Evolutionary conservation across 768 basidiomycete species (phyloP), one percentile per base, ranked within the genome.

Genomic region (Trametes cingulata): DNA sequence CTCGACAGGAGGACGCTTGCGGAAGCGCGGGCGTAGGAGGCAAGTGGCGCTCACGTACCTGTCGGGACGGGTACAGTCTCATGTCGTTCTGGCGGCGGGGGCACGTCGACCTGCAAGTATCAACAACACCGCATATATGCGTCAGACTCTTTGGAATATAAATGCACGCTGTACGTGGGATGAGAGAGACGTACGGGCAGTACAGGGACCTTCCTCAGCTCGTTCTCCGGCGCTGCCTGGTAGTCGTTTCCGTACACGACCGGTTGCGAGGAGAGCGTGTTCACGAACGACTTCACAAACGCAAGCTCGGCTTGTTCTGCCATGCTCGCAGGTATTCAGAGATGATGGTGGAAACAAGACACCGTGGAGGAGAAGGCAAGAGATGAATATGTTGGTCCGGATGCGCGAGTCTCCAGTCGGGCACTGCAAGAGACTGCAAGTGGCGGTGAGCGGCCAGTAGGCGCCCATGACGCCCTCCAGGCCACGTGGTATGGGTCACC

Each of bases 221-320:
- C 83, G 61, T 85, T 78, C 53, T 84, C 75, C 0, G 84, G 82
- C 0, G 86, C 85, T 52, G 90, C 86, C 72, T 89, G 88, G 73
- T 90, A 92, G 73, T 91, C 86, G 73, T 93, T 84, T 39, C 77
- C 72, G 68, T 85, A 93, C 3, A 76, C 78, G 57, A 93, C 79
- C 24, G 88, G 87, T 71, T 91, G 88, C 2, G 79, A 75, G 0
- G 84, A 78, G 65, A 94, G 69, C 13, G 83, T 85, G 62, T 84
- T 85, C 56, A 85, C 71, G 62, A 88, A 86, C 2, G 81, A 82
- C 67, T 81, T 85, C 42, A 86, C 83, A 69, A 93, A 91, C 9
- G 85, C 80, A 57, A 77, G 73, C 58, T 84, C 83, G 41, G 74
- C 75, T 62, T 79, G 78, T 71, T 90, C 88, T 61, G 88, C 82